Evolutionary conservation across 768 basidiomycete species (phyloP), one percentile per base, ranked within the genome.

Genomic region (Russula sp.): DNA sequence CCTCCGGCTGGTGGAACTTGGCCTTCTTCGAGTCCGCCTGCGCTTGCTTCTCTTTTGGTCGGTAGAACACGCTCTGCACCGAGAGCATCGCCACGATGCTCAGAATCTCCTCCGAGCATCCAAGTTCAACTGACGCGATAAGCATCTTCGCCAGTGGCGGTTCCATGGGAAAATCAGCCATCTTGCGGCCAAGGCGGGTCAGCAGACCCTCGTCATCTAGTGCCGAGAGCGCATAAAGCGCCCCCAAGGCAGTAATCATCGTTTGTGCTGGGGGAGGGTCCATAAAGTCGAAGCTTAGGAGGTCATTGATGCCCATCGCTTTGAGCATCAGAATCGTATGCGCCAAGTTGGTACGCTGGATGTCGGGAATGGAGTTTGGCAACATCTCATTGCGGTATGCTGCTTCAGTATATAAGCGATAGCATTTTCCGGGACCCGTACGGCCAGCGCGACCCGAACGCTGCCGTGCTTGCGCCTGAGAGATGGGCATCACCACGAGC

Each of bases 91-190:
- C 96, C 1, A 98, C 94, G 56, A 98, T 89, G 3, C 93, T 96
- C 45, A 99, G 75, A 66, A 98, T 97, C 73, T 99, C 97, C 69
- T 99, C 96, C 0, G 97, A 99, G 70, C 97, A 99, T 11, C 93
- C 94, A 56, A 97, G 81, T 69, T 98, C 97, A 11, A 98, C 95
- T 1, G 94, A 97, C 5, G 93, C 93, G 71, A 98, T 98, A 51
- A 99, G 75, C 95, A 97, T 99, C 76, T 98, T 99, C 3, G 96
- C 93, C 48, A 93, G 75, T 0, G 93, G 84, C 6, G 96, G 97
- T 60, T 98, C 95, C 87, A 98, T 93, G 13, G 97, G 97, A 76
- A 98, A 98, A 73, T 99, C 97, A 1, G 97, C 96, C 97, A 99
- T 98, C 76, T 99, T 98, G 60, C 97, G 83, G 2, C 97, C 97